Base-by-base conservation (phyloP, 1,139 yeast species). In the Candida smagusa region DNA sequence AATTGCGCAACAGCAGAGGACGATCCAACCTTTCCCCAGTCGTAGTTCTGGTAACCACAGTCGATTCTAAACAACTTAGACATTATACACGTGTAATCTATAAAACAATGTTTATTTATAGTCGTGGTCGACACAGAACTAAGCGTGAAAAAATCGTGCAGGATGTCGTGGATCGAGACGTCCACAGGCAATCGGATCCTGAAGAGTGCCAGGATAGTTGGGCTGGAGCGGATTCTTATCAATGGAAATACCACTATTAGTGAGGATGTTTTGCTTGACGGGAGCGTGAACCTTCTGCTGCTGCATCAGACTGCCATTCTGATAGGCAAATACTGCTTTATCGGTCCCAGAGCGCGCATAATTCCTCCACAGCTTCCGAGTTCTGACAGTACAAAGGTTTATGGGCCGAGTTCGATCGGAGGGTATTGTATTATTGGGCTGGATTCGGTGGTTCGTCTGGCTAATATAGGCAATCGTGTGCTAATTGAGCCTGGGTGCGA, bases 1-100 rank as follows among this genome's bases (percentile, higher is more conserved):
- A 80, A 92, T 58, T 76, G 83, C 6, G 97, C 97, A 37, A 89
- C 97, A 6, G 95, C 86, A 22, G 96, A 86, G 7, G 77, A 51
- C 5, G 81, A 72, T 28, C 98, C 97, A 39, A 86, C 60, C 58
- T 90, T 90, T 36, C 96, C 96, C 95, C 92, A 84, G 59, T 80
- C 87, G 59, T 81, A 81, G 68, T 80, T 81, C 57, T 81, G 87
- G 61, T 65, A 80, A 28, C 84, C 84, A 49, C 77, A 71, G 55
- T 72, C 67, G 50, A 72, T 65, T 59, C 74, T 70, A 47, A 69
- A 68, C 37, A 70, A 53, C 29, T 37, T 37, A 29, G 44, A 40
- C 52, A 47, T 48, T 25, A 12, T 12, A 27, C 29, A 27, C 29
- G 29, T 27, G 29, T 9, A 24, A 4, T 23, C 11, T 23, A n/a